Percentiles rank a stretch among this genome's conserved stretches.
phyloP scores from a whole-genome alignment of 495 filamentous ascomycete species.

The Penicillium parvum region DNA sequence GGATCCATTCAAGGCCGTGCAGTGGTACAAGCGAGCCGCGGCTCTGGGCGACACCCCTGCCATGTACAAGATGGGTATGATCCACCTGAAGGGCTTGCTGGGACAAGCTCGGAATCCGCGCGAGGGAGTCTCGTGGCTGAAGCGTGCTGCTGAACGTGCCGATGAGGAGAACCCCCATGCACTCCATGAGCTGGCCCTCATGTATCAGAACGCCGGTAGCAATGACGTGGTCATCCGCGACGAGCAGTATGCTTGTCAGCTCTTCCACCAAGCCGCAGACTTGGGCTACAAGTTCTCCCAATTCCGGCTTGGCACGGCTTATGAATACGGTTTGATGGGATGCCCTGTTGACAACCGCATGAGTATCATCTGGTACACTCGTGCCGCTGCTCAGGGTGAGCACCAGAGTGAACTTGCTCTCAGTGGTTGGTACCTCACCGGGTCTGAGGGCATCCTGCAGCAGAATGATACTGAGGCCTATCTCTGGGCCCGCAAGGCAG shows the following conservation, averaged over 20 bases:
- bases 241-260: slow-evolving; percentile 66
- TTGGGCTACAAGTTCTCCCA: slow-evolving; percentile 94
- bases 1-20: slow-evolving; percentile 88
- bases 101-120: slow-evolving; percentile 79
- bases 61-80: slow-evolving; percentile 98
- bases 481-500: slow-evolving; percentile 93
- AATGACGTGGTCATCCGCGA: slow-evolving; percentile 74
- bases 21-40: slow-evolving; percentile 95
- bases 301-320: slow-evolving; percentile 79
- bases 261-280: slow-evolving; percentile 85
- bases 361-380: slow-evolving; percentile 89
- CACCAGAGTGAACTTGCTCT: slow-evolving; percentile 91
- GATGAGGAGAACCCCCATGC: slow-evolving; percentile 92
- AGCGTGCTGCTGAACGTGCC: slow-evolving; percentile 84
- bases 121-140: slow-evolving; percentile 87
- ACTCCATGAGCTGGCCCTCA: slow-evolving; percentile 81
- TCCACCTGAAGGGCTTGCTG: slow-evolving; percentile 87
- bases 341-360: slow-evolving; percentile 74
- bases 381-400: slow-evolving; percentile 88
- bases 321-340: slow-evolving; percentile 84
- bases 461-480: slow-evolving; percentile 96
- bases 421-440: slow-evolving; percentile 94
- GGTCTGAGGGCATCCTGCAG: slow-evolving; percentile 77
- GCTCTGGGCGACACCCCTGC: slow-evolving; percentile 84
- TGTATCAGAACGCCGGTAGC: slow-evolving; percentile 69